A percentile compares a stretch with the other conserved stretches of the same genome.
Conservation (phyloP, 495 filamentous ascomycete species). For the Penicillium odoratum region DNA sequence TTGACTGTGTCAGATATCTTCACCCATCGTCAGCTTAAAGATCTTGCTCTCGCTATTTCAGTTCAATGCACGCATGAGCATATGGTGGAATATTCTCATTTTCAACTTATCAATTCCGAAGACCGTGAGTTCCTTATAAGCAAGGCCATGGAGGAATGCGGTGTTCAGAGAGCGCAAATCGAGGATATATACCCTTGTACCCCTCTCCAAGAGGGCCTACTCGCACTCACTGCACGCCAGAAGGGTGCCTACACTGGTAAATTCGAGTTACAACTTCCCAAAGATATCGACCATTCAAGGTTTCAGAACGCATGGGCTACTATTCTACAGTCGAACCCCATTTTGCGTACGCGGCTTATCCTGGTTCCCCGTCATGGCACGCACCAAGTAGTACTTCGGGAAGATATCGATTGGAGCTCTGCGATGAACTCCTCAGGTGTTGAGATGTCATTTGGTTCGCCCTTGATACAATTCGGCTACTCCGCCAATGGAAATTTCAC, state of each 20-base stretch:
- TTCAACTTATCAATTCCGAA: too few relatives aligned
- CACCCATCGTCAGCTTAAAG: not conserved
- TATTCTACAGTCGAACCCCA: not conserved
- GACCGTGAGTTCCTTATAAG: too few relatives aligned
- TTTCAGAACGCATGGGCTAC: not conserved
- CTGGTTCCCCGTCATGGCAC: not conserved
- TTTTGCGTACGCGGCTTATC: not conserved
- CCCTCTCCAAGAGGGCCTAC: not conserved
- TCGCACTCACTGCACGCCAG: not conserved
- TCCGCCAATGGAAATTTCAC: too few relatives aligned
- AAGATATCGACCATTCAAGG: not conserved
- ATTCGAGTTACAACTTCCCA: not conserved
- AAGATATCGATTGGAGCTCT: too few relatives aligned
- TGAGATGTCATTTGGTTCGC: not conserved
- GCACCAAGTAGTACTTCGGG: too few relatives aligned
- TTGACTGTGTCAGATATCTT: not conserved
- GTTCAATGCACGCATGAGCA: too few relatives aligned
- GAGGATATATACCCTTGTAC: conserved; percentile 3
- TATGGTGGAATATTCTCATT: too few relatives aligned
- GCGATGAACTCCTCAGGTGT: too few relatives aligned
- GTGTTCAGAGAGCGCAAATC: not conserved
- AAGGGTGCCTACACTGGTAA: not conserved
- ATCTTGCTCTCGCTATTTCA: too few relatives aligned
- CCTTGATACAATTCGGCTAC: too few relatives aligned
- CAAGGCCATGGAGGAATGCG: too few relatives aligned